phyloP scores from a whole-genome alignment of 23 red algal genomes.

The Agarophyton chilense region DNA sequence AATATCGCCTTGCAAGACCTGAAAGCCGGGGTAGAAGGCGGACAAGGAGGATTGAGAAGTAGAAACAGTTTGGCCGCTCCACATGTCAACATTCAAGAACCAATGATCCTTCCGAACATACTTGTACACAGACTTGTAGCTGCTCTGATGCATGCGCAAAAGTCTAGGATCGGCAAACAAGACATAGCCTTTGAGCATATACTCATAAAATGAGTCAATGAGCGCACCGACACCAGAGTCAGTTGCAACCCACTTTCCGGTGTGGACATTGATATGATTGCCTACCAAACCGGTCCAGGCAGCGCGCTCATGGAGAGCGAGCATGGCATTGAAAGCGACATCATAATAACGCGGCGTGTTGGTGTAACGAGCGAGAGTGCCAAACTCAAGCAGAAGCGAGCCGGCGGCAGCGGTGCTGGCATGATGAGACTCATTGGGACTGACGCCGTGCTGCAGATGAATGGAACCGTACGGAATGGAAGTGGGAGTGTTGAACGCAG shows the following conservation, averaged over 20 bases:
- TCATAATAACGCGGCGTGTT: neutral
- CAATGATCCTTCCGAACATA: constrained; percentile 43
- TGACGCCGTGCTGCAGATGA: constrained; percentile 43
- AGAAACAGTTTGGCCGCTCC: constrained; percentile 27
- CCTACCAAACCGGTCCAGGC: constrained; percentile 66
- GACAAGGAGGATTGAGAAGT: constrained; percentile 44
- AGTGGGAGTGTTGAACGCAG: constrained; percentile 75
- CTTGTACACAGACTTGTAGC: constrained; percentile 23
- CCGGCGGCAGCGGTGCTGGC: constrained; percentile 75
- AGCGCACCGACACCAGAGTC: constrained; percentile 61
- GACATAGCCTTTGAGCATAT: constrained; percentile 67
- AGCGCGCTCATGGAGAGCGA: constrained; percentile 15
- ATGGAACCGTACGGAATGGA: constrained; percentile 68
- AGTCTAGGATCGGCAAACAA: constrained; percentile 58
- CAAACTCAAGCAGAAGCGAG: constrained; percentile 70
- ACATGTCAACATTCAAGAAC: constrained; percentile 60
- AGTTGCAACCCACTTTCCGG: constrained; percentile 53
- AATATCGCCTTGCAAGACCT: constrained; percentile 50
- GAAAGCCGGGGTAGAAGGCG: constrained; percentile 69
- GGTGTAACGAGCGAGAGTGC: constrained; percentile 51
- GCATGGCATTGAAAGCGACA: constrained; percentile 21
- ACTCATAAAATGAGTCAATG: constrained; percentile 75
- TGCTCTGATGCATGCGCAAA: constrained; percentile 35
- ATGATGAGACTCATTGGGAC: constrained; percentile 26
- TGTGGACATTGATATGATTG: constrained; percentile 68